These are phyloP conservation scores for Malassezia sp. DNA, from an alignment of 1,284 basidiomycete species.

Conservation along the genomic window DNA sequence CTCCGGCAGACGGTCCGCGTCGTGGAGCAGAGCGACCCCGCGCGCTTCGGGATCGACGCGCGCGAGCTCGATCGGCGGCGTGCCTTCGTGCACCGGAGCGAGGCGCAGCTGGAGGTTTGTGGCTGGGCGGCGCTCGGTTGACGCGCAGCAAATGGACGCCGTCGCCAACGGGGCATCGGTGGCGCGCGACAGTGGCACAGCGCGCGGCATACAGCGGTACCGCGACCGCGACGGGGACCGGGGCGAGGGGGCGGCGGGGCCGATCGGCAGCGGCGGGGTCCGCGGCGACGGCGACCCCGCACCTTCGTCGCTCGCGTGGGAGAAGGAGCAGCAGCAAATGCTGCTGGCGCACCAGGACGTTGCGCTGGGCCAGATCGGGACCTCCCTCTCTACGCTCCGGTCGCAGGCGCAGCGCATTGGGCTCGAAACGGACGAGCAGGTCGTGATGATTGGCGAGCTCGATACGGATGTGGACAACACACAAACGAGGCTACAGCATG, in stretches of 20 bases:
- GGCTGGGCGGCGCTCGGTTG: too few species aligned
- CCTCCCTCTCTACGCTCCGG: conserved; percentile 28
- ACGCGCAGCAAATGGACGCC: too few species aligned
- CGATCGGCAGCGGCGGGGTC: too few species aligned
- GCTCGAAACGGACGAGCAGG: conserved; percentile 40
- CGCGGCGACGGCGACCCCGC: neutral
- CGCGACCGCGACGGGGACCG: neutral
- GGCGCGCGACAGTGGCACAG: neutral
- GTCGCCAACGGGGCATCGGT: too few species aligned
- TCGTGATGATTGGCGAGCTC: conserved; percentile 38
- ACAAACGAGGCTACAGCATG: conserved; percentile 28
- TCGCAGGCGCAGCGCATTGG: conserved; percentile 40
- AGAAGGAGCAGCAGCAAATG: conserved; percentile 37
- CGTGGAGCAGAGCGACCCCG: conserved; percentile 34
- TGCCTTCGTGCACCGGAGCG: conserved; percentile 27
- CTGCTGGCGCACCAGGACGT: conserved; percentile 37
- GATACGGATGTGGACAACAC: conserved; percentile 36
- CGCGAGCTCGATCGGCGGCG: conserved; percentile 26
- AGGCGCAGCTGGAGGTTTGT: conserved; percentile 22
- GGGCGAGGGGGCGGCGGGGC: neutral
- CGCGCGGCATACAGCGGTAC: neutral
- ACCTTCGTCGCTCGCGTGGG: conserved; percentile 26
- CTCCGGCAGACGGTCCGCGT: conserved; percentile 36
- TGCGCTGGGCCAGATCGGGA: conserved; percentile 37
- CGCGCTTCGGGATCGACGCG: conserved; percentile 30